Conservation (phyloP, 371 early-diverging fungal species). For the Fennellomyces sp. region DNA sequence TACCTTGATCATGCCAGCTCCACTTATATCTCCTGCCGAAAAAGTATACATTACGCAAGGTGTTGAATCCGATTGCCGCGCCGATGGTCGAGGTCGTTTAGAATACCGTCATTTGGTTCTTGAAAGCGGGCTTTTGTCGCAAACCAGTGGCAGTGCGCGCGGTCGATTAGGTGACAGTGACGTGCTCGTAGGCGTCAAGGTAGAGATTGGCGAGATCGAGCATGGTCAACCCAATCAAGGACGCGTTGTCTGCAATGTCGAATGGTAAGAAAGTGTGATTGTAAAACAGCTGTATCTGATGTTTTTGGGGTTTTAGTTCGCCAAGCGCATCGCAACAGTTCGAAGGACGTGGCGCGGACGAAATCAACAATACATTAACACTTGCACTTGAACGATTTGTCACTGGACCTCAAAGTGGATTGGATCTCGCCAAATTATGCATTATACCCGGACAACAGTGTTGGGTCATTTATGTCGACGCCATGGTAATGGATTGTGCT, state of each 20-base stretch:
- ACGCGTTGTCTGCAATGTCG: conserved; percentile 82
- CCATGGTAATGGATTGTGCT: conserved; percentile 87
- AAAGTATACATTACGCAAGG: conserved; percentile 84
- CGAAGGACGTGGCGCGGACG: conserved; percentile 82
- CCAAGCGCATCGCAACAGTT: conserved; percentile 84
- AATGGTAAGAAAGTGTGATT: conserved; percentile 58
- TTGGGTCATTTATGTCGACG: conserved; percentile 93
- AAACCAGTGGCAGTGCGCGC: conserved; percentile 86
- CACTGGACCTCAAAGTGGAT: conserved; percentile 79
- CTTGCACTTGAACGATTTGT: conserved; percentile 80
- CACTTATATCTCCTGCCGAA: conserved; percentile 77
- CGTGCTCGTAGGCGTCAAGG: conserved; percentile 92
- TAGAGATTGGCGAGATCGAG: conserved; percentile 80
- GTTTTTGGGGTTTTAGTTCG: conserved; percentile 40
- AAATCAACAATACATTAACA: conserved; percentile 80
- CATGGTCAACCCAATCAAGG: conserved; percentile 62
- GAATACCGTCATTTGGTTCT: conserved; percentile 79
- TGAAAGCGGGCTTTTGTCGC: conserved; percentile 85
- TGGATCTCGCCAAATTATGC: conserved; percentile 83
- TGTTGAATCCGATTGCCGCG: conserved; percentile 79
- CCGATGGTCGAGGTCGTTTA: conserved; percentile 83
- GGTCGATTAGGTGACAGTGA: conserved; percentile 83
- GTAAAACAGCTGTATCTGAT: not conserved
- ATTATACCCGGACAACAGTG: conserved; percentile 89
- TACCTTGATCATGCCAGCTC: conserved; percentile 34